Percentiles rank a stretch among this genome's conserved stretches.
Evolutionary conservation across 208 protist species (phyloP).

Genomic region (Trypanosomatidae sp.): DNA sequence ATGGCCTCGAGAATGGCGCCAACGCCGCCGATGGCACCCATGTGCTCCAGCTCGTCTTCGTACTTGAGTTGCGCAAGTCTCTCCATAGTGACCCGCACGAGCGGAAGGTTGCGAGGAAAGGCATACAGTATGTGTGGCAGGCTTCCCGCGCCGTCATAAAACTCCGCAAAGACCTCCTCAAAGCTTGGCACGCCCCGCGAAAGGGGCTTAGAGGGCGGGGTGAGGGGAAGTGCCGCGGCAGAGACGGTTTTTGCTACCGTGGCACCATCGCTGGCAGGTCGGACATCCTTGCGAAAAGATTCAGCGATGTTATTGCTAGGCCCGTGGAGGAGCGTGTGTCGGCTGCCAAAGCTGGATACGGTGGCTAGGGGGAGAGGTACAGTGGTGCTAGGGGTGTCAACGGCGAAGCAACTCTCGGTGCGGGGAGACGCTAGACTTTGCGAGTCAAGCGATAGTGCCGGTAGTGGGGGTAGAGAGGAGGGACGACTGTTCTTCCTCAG

Average conservation of each 20-base stretch:
- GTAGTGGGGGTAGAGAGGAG: not conserved
- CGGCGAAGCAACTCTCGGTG: not conserved
- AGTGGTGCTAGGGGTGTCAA: not conserved
- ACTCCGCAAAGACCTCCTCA: constrained; percentile 71
- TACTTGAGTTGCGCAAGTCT: constrained; percentile 38
- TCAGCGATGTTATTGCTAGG: not conserved
- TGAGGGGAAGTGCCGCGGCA: constrained; percentile 7
- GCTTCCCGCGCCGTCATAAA: constrained; percentile 62
- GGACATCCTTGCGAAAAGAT: not conserved
- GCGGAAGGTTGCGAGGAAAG: constrained; percentile 57
- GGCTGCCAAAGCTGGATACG: too few relatives aligned
- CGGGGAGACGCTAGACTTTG: not conserved
- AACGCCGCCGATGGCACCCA: constrained; percentile 56
- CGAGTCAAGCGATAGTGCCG: not conserved
- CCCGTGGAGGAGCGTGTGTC: too few relatives aligned
- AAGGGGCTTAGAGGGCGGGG: constrained; percentile 16
- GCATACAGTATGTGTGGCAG: constrained; percentile 74
- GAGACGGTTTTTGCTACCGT: not conserved
- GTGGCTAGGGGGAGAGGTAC: not conserved
- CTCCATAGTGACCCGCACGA: constrained; percentile 56
- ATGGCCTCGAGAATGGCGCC: constrained; percentile 79
- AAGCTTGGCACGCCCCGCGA: constrained; percentile 42
- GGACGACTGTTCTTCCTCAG: not conserved
- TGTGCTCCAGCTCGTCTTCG: constrained; percentile 29
- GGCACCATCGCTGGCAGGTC: too few relatives aligned